These are phyloP conservation scores for Amanita subjunquillea DNA, from an alignment of 768 basidiomycete genomes.

Conservation along the genomic window DNA sequence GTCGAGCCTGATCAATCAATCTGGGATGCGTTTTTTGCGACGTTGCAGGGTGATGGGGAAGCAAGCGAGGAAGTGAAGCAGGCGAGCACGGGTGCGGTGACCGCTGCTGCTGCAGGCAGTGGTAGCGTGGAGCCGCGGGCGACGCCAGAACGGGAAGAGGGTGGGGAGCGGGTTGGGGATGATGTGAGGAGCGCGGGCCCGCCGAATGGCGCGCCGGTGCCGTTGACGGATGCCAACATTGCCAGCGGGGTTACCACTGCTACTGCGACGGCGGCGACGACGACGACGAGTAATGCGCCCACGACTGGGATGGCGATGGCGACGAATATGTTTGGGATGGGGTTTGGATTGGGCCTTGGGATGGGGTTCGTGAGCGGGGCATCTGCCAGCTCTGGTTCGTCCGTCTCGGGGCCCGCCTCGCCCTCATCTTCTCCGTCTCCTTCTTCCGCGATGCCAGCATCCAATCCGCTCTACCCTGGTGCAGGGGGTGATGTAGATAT, in stretches of 20 bases:
- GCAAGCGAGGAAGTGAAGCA: neutral
- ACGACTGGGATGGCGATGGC: neutral
- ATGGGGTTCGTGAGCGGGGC: conserved; percentile 5
- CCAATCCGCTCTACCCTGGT: neutral
- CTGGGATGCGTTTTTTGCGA: conserved; percentile 11
- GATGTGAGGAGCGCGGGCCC: neutral
- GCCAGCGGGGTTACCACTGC: neutral
- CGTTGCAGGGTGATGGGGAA: conserved; percentile 6
- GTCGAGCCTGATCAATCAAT: conserved; percentile 8
- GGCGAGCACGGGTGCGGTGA: neutral
- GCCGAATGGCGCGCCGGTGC: too few relatives aligned
- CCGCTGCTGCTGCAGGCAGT: neutral
- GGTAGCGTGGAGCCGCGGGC: neutral
- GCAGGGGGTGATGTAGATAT: neutral
- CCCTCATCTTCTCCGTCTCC: neutral
- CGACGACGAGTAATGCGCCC: neutral
- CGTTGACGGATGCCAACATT: too few relatives aligned
- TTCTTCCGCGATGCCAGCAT: neutral
- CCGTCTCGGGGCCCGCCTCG: neutral
- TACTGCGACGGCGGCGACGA: neutral
- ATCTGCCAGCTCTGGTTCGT: too few relatives aligned
- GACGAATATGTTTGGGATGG: conserved; percentile 17
- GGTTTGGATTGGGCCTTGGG: conserved; percentile 10
- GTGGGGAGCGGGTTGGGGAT: neutral
- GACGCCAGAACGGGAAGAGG: neutral